These are phyloP conservation scores for Leccinum aurantiacum DNA, from an alignment of 768 basidiomycete genomes.

Conservation along the genomic window DNA sequence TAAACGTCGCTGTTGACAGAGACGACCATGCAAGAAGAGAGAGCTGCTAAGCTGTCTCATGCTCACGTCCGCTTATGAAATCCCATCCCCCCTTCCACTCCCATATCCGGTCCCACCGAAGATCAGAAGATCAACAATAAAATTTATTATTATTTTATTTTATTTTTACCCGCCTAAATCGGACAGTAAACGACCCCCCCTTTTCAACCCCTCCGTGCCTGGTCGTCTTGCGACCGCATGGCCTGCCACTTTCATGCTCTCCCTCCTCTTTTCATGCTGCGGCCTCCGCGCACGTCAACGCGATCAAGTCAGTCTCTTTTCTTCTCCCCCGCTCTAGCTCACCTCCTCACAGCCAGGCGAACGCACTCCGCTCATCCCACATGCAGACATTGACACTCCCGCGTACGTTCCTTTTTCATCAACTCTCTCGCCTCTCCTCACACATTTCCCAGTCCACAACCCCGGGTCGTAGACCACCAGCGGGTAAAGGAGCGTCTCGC, in stretches of 20 bases:
- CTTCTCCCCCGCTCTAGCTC: neutral
- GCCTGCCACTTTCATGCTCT: slow-evolving; percentile 26
- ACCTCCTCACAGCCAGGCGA: slow-evolving; percentile 19
- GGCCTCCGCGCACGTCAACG: slow-evolving; percentile 23
- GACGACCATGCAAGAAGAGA: slow-evolving; percentile 52
- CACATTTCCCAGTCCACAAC: slow-evolving; percentile 22
- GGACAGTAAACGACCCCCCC: slow-evolving; percentile 19
- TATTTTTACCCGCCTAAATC: slow-evolving; percentile 28
- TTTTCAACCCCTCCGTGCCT: slow-evolving; percentile 31
- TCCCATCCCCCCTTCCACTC: slow-evolving; percentile 21
- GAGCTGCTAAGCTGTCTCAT: slow-evolving; percentile 31
- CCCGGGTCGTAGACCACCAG: slow-evolving; percentile 46
- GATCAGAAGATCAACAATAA: slow-evolving; percentile 33
- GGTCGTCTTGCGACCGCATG: slow-evolving; percentile 25
- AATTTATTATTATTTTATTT: slow-evolving; percentile 1
- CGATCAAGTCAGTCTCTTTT: slow-evolving; percentile 15
- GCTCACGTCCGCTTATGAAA: slow-evolving; percentile 45
- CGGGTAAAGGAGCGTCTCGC: slow-evolving; percentile 51
- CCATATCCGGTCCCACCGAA: slow-evolving; percentile 30
- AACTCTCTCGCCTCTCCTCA: neutral
- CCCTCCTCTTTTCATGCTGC: slow-evolving; percentile 31
- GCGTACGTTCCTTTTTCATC: slow-evolving; percentile 17
- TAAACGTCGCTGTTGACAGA: slow-evolving; percentile 55
- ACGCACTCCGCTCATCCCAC: slow-evolving; percentile 32
- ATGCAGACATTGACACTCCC: slow-evolving; percentile 23